A percentile compares a stretch with the other conserved stretches of the same genome.
These are phyloP conservation scores for Diphasiastrum complanatum DNA, from an alignment of 83 land plant genomes.

Conservation along the genomic window DNA sequence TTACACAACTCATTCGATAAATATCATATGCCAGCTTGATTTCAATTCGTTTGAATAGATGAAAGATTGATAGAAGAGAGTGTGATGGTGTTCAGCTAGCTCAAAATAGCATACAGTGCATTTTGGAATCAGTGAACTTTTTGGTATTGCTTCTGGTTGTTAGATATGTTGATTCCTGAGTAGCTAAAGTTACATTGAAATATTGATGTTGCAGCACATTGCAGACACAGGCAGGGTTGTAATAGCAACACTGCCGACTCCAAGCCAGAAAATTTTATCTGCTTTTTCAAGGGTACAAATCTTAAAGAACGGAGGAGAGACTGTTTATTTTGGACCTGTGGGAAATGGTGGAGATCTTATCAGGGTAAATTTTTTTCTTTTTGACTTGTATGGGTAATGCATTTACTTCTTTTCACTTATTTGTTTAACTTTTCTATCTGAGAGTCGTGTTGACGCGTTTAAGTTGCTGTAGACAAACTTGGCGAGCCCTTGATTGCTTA, in stretches of 20 bases:
- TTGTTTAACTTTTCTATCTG: background rate
- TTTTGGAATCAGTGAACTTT: too few species aligned
- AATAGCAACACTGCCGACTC: slow-evolving; percentile 14
- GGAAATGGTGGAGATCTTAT: slow-evolving; percentile 21
- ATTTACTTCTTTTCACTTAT: slow-evolving; percentile 2
- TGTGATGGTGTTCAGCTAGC: too few species aligned
- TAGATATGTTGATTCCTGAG: background rate
- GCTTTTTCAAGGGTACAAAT: slow-evolving; percentile 21
- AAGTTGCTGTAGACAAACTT: background rate
- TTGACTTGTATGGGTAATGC: too few species aligned
- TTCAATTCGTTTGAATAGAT: too few species aligned
- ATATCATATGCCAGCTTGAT: too few species aligned
- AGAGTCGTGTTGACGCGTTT: background rate
- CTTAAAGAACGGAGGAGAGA: slow-evolving; percentile 29
- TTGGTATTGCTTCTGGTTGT: slow-evolving; percentile 2
- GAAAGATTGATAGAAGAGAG: too few species aligned
- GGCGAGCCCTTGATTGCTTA: background rate
- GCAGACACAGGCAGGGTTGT: slow-evolving; percentile 30
- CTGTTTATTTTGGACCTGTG: slow-evolving; percentile 28
- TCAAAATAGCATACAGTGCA: too few species aligned
- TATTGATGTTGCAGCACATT: slow-evolving; percentile 14
- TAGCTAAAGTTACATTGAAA: too few species aligned
- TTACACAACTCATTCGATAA: too few species aligned
- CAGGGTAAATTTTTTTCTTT: slow-evolving; percentile 5
- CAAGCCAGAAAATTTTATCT: slow-evolving; percentile 13